Evolutionary conservation across 805 yeast species (phyloP).

Genomic region (Ogataea siamensis): DNA sequence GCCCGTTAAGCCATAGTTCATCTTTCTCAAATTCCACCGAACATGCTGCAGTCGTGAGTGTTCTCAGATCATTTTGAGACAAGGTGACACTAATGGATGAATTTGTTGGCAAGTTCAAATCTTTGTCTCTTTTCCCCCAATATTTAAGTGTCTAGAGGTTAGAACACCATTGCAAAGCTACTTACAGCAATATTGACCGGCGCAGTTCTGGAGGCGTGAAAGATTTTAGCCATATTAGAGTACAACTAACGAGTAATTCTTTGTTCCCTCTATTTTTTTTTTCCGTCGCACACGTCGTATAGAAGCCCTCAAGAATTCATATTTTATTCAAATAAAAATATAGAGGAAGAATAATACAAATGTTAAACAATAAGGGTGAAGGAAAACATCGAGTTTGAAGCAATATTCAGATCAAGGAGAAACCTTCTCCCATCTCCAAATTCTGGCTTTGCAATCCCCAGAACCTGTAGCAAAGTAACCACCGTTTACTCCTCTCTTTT

Average conservation of each 20-base stretch:
- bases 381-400: conserved; percentile 4
- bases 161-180: background rate
- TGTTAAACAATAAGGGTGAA: conserved; percentile 9
- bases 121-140: conserved; percentile 97
- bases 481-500: conserved; percentile 50
- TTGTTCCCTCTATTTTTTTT: conserved; percentile 7
- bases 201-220: conserved; percentile 83
- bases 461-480: conserved; percentile 95
- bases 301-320: conserved; percentile 1
- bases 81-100: conserved; percentile 93
- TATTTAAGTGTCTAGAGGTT: conserved; percentile 73
- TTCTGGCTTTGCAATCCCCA: conserved; percentile 96
- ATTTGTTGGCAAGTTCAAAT: conserved; percentile 90
- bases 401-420: conserved; percentile 14
- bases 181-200: conserved; percentile 95
- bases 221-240: conserved; percentile 34
- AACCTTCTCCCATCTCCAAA: conserved; percentile 78
- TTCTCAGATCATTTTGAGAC: conserved; percentile 85
- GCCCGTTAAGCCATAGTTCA: conserved; percentile 83
- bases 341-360: conserved; percentile 18
- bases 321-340: conserved; percentile 7
- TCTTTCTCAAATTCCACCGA: conserved; percentile 56
- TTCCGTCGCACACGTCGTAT: conserved; percentile 5
- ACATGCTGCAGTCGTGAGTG: conserved; percentile 86
- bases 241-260: background rate